These are phyloP conservation scores for Saturnispora saitoi DNA, from an alignment of 805 yeast genomes.

Conservation along the genomic window DNA sequence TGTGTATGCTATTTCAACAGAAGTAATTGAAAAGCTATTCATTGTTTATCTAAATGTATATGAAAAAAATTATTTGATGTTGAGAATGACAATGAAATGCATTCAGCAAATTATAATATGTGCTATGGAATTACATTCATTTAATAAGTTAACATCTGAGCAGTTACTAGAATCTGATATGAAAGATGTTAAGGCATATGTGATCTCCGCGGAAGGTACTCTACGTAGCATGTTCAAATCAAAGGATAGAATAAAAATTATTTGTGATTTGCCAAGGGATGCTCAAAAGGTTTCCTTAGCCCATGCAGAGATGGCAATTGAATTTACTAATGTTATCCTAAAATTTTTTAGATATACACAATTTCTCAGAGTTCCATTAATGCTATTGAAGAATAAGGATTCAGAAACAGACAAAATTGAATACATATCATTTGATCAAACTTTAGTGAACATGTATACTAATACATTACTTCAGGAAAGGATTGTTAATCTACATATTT, in stretches of 20 bases:
- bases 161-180: conserved; percentile 36
- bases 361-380: conserved; percentile 35
- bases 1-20: conserved; percentile 4
- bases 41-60: not conserved
- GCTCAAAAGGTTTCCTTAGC: conserved; percentile 57
- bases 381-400: conserved; percentile 18
- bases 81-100: conserved; percentile 62
- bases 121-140: conserved; percentile 28
- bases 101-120: conserved; percentile 53
- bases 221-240: conserved; percentile 59
- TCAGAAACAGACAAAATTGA: conserved; percentile 13
- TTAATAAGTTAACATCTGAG: conserved; percentile 31
- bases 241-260: conserved; percentile 45
- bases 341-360: conserved; percentile 62
- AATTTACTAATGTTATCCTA: conserved; percentile 54
- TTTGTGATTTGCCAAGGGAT: conserved; percentile 52
- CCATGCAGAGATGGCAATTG: conserved; percentile 52
- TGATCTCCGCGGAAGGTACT: conserved; percentile 30
- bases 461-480: conserved; percentile 44
- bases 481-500: conserved; percentile 58
- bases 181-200: conserved; percentile 31
- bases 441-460: conserved; percentile 25
- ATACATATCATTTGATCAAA: conserved; percentile 5
- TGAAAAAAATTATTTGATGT: conserved; percentile 44
- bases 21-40: conserved; percentile 4